These are phyloP conservation scores for Penicillium cinerascens DNA, from an alignment of 495 filamentous ascomycete species.

Conservation along the genomic window DNA sequence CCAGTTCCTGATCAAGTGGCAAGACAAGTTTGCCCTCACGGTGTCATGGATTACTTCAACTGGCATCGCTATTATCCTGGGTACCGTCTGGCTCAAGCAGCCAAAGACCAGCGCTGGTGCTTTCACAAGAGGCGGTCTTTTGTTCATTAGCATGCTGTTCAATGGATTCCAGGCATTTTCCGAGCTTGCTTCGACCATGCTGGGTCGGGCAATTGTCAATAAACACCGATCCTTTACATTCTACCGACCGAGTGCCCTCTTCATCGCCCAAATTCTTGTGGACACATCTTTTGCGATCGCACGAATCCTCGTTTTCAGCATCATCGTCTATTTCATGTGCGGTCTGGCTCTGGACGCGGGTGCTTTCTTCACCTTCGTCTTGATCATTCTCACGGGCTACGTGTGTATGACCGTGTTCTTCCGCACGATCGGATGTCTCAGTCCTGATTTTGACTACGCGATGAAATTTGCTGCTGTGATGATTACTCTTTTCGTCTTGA, in stretches of 20 bases:
- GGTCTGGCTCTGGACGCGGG: conserved; percentile 62
- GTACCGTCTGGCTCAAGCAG: conserved; percentile 72
- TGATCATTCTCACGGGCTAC: conserved; percentile 68
- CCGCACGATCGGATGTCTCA: conserved; percentile 71
- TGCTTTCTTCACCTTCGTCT: conserved; percentile 74
- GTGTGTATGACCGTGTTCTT: conserved; percentile 78
- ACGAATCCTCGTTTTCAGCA: conserved; percentile 65
- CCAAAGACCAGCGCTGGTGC: conserved; percentile 63
- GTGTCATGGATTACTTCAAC: conserved; percentile 76
- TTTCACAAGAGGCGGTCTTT: conserved; percentile 71
- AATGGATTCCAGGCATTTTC: conserved; percentile 78
- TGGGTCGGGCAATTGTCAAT: conserved; percentile 69
- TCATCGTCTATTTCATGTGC: conserved; percentile 81
- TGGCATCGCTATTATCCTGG: conserved; percentile 70
- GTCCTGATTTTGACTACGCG: conserved; percentile 81
- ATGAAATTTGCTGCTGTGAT: conserved; percentile 74
- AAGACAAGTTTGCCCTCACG: conserved; percentile 72
- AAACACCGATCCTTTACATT: conserved; percentile 79
- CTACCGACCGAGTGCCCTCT: conserved; percentile 72
- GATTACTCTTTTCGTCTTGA: conserved; percentile 75
- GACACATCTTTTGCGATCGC: conserved; percentile 66
- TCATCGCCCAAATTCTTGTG: conserved; percentile 76
- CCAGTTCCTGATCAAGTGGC: conserved; percentile 80
- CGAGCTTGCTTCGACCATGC: conserved; percentile 68
- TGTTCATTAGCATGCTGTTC: conserved; percentile 74